Evolutionary conservation across 345 rosid species (phyloP).

Genomic region (Viola odorata): DNA sequence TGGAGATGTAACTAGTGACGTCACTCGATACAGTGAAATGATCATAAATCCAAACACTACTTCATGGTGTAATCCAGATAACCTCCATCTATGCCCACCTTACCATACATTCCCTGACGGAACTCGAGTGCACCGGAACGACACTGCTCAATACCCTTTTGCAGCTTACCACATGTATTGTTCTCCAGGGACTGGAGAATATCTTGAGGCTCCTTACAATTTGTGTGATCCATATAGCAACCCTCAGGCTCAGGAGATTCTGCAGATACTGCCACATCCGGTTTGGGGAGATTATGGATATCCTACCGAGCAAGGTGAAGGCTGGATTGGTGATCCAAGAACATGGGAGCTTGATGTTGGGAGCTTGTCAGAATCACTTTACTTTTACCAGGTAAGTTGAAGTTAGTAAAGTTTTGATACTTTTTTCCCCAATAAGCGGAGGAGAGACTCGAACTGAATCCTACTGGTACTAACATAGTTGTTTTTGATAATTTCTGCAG

Average conservation of each 20-base stretch:
- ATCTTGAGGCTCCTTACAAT: slow-evolving; percentile 9
- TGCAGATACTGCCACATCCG: slow-evolving; percentile 20
- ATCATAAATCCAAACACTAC: slow-evolving; percentile 12
- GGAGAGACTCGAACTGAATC: not conserved
- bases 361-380: slow-evolving; percentile 13
- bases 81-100: slow-evolving; percentile 6
- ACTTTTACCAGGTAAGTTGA: slow-evolving; percentile 16
- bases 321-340: slow-evolving; percentile 22
- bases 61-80: slow-evolving; percentile 11
- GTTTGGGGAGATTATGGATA: slow-evolving; percentile 16
- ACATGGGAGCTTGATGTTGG: slow-evolving; percentile 22
- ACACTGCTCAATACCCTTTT: slow-evolving; percentile 1
- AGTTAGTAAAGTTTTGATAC: not conserved
- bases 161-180: slow-evolving; percentile 15
- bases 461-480: not conserved
- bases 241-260: slow-evolving; percentile 18
- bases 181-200: slow-evolving; percentile 13
- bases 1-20: slow-evolving; percentile 60
- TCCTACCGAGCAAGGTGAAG: slow-evolving; percentile 10
- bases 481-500: not conserved
- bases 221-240: slow-evolving; percentile 20
- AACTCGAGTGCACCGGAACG: slow-evolving; percentile 6
- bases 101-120: slow-evolving; percentile 15
- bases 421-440: not conserved
- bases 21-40: slow-evolving; percentile 55